Evolutionary conservation across 495 filamentous ascomycete genomes (phyloP), one percentile per base, ranked within the genome.

Genomic region (Talaromyces adpressus): DNA sequence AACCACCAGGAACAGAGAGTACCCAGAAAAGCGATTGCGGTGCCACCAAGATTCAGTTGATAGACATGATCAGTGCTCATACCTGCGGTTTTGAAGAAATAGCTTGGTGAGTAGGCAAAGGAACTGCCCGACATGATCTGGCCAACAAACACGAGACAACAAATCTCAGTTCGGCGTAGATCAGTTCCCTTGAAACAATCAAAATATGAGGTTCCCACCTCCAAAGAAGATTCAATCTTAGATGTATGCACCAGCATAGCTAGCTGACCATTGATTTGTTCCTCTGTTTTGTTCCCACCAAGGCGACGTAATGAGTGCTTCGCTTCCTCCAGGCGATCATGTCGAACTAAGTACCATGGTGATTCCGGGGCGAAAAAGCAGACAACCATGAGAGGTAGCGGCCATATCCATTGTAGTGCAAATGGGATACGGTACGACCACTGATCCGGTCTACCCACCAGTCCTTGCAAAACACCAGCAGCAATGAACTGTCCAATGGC

Each of bases 21-120:
- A 0, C 68, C 72, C 7, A 74, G 39, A 4, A 74, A 68, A 7
- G 72, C 73, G 23, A 72, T 69, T 0, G 68, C 72, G 25, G 67
- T 67, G 62, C 72, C 60, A 54, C 70, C 51, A 53, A 74, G 66
- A 59, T 68, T 47, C 29, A 73, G 62, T 63, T 71, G 65, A 45
- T 79, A 75, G 0, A 71, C 68, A n/a, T 71, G 63, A 9, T 76
- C 66, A 0, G 78, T 77, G 0, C 78, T 69, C 32, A 88, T 68
- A 1, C 87, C 87, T 4, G 85, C 86, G 53, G 84, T 80, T 59
- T 81, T 75, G 70, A 87, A 88, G 73, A 90, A 88, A 53, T 86
- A 87, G 0, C 85, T 88, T 82, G 6, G 85, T 0, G 81, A 81
- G 59, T 84, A 87, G 12, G 73, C 70, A 39, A 73, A 70, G 52